phyloP scores from a whole-genome alignment of 2,329 filamentous ascomycete species.

The Stagonosporopsis chrysanthemi region DNA sequence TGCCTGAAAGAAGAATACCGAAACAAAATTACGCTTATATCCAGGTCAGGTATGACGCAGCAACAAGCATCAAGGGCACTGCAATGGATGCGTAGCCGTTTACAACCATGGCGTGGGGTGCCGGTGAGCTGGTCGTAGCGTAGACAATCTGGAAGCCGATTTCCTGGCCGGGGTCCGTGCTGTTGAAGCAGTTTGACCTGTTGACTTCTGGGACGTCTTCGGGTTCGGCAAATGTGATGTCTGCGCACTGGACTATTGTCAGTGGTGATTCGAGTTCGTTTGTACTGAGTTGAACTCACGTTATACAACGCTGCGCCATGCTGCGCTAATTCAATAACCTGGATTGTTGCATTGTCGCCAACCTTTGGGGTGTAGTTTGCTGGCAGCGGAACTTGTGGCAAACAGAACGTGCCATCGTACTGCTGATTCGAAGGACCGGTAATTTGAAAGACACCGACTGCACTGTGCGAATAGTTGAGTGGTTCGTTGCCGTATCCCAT shows the following conservation, averaged over 20 bases:
- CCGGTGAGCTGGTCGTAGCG: conserved; percentile 56
- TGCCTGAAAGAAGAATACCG: conserved; percentile 5
- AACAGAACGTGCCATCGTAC: conserved; percentile 88
- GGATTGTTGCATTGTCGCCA: conserved; percentile 91
- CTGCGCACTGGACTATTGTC: conserved; percentile 74
- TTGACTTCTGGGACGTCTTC: conserved; percentile 79
- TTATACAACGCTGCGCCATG: conserved; percentile 86
- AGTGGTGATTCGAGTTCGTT: neutral
- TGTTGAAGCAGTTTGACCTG: conserved; percentile 87
- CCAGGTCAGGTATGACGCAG: conserved; percentile 41
- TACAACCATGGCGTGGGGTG: conserved; percentile 32
- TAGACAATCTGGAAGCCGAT: conserved; percentile 82
- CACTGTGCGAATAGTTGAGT: conserved; percentile 83
- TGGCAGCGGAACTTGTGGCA: conserved; percentile 88
- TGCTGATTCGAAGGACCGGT: conserved; percentile 80
- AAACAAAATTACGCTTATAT: conserved; percentile 16
- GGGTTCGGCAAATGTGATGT: conserved; percentile 88
- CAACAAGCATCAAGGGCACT: conserved; percentile 37
- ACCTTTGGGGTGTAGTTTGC: conserved; percentile 71
- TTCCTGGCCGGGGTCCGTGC: conserved; percentile 54
- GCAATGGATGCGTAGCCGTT: conserved; percentile 39
- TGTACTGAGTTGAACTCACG: conserved; percentile 58
- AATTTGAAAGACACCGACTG: conserved; percentile 83
- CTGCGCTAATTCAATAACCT: conserved; percentile 81
- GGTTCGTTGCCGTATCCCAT: conserved; percentile 84